Percentiles rank a stretch among this genome's conserved stretches.
phyloP scores from a whole-genome alignment of 805 yeast species.

The Jamesozyma hellenica region DNA sequence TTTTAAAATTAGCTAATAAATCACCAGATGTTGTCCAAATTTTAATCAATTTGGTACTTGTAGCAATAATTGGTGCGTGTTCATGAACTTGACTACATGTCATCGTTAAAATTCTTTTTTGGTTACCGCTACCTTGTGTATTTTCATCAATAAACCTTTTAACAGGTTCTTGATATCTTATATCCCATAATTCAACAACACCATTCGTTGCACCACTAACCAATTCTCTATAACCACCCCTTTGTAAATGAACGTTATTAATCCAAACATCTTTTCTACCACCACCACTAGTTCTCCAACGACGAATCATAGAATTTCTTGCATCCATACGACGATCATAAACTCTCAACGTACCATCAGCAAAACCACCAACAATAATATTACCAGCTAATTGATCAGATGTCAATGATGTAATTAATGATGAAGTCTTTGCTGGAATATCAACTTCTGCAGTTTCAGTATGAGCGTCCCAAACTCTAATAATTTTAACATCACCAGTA shows the following conservation, averaged over 20 bases:
- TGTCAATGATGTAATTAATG: conserved; percentile 79
- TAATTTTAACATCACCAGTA: conserved; percentile 89
- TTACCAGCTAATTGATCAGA: conserved; percentile 95
- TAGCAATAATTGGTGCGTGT: conserved; percentile 89
- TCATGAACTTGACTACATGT: conserved; percentile 80
- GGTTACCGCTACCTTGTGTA: conserved; percentile 20
- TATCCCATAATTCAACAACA: conserved; percentile 80
- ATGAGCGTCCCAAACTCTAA: conserved; percentile 94
- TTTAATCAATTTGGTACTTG: conserved; percentile 72
- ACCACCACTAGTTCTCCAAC: conserved; percentile 53
- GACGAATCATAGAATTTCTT: conserved; percentile 72
- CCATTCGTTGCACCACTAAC: conserved; percentile 81
- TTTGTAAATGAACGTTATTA: conserved; percentile 81
- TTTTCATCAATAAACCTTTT: conserved; percentile 48
- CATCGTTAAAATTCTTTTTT: conserved; percentile 25
- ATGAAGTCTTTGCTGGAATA: conserved; percentile 83
- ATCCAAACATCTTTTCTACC: conserved; percentile 45
- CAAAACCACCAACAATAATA: conserved; percentile 82
- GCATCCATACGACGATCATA: conserved; percentile 84
- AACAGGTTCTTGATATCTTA: conserved; percentile 64
- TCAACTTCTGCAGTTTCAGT: conserved; percentile 78
- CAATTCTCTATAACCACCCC: conserved; percentile 90
- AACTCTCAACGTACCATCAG: conserved; percentile 79
- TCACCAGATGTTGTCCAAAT: conserved; percentile 85
- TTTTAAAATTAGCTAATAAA: conserved; percentile 49